A percentile compares a stretch with the other conserved stretches of the same genome.
Conservation (phyloP, 2,329 filamentous ascomycete genomes). For the Apiospora malaysiana region DNA sequence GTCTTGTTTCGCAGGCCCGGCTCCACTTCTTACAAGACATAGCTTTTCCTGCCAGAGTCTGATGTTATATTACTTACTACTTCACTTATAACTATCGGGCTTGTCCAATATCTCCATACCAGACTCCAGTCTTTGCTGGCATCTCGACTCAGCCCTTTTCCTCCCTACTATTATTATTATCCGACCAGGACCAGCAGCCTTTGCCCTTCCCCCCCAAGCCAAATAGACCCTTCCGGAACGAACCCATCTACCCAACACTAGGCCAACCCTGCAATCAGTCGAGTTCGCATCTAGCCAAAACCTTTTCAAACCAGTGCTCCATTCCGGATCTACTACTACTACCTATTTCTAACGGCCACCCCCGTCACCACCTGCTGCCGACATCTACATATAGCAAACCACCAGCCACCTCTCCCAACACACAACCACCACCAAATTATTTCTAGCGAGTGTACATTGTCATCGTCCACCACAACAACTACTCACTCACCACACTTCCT, state of each 20-base stretch:
- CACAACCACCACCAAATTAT: background rate
- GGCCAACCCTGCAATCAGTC: constrained; percentile 16
- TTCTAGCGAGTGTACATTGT: background rate
- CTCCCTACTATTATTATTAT: background rate
- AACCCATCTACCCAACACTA: constrained; percentile 15
- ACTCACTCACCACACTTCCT: background rate
- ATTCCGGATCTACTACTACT: constrained; percentile 2
- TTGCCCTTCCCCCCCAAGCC: background rate
- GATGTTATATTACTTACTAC: constrained; percentile 18
- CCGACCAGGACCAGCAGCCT: constrained; percentile 11
- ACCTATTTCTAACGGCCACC: constrained; percentile 17
- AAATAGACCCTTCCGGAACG: constrained; percentile 16
- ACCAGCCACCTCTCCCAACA: background rate
- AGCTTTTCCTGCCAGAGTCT: constrained; percentile 9
- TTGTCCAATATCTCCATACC: constrained; percentile 17
- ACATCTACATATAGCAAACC: background rate
- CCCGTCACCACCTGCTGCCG: constrained; percentile 1
- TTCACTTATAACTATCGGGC: constrained; percentile 11
- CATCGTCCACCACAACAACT: background rate
- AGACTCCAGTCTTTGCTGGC: constrained; percentile 18
- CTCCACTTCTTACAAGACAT: constrained; percentile 14
- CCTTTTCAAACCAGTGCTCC: constrained; percentile 4
- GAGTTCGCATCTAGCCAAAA: constrained; percentile 16
- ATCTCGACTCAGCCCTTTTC: constrained; percentile 17
- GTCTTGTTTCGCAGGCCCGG: constrained; percentile 10